A percentile compares a stretch with the other conserved stretches of the same genome.
These are phyloP conservation scores for Plasmodium fragile DNA, from an alignment of 169 alveolate species.

Conservation along the genomic window DNA sequence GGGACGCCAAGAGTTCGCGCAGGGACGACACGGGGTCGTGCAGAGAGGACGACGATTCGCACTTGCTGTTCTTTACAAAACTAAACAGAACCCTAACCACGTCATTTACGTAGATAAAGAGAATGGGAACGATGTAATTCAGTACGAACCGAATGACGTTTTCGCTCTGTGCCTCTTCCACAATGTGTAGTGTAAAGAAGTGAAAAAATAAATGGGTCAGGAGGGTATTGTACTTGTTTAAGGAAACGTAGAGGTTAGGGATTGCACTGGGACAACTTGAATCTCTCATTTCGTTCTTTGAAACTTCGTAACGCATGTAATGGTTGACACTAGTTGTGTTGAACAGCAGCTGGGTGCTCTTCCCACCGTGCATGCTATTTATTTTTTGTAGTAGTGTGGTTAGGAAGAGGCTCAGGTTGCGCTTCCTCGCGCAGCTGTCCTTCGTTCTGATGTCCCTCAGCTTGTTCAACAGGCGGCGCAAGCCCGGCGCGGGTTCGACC, in stretches of 20 bases:
- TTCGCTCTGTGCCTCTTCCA: neutral
- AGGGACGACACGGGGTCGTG: neutral
- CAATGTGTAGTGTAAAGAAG: slow-evolving; percentile 9
- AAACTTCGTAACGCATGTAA: neutral
- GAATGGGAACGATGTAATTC: slow-evolving; percentile 16
- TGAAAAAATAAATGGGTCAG: slow-evolving; percentile 20
- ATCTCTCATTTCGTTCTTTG: neutral
- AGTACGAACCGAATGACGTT: slow-evolving; percentile 6
- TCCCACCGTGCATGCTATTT: neutral
- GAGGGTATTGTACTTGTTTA: slow-evolving; percentile 23
- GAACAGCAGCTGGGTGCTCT: neutral
- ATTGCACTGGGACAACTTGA: neutral
- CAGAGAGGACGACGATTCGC: neutral
- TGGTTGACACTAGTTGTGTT: neutral
- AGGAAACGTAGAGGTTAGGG: neutral
- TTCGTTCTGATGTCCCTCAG: slow-evolving; percentile 2
- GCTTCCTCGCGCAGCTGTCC: neutral
- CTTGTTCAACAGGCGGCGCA: neutral
- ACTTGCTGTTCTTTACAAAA: slow-evolving; percentile 9
- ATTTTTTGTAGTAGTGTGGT: neutral
- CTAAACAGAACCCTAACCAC: slow-evolving; percentile 7
- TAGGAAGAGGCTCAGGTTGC: neutral
- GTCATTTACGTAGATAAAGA: slow-evolving; percentile 38
- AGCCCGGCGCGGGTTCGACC: neutral
- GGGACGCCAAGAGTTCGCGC: neutral